A percentile compares a stretch with the other conserved stretches of the same genome.
Conservation (phyloP, 768 basidiomycete species). For the Strobilomyces echinocephalus region DNA sequence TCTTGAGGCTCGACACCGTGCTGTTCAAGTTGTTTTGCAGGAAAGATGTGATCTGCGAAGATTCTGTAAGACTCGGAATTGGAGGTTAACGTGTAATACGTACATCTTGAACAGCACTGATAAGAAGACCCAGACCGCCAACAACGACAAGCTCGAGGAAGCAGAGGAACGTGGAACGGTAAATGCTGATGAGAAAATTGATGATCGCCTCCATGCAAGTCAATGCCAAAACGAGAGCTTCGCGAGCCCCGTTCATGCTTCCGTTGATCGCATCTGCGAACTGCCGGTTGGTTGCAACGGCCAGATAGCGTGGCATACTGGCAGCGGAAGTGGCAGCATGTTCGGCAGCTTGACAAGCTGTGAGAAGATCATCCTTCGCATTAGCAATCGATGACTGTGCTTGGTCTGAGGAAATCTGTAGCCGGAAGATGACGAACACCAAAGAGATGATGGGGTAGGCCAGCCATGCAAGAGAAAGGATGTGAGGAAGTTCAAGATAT, state of each 20-base stretch:
- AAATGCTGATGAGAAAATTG: conserved; percentile 88
- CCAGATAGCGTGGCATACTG: conserved; percentile 86
- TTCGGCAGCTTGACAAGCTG: conserved; percentile 84
- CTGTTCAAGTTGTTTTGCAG: conserved; percentile 54
- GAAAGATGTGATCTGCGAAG: conserved; percentile 61
- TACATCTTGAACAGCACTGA: conserved; percentile 81
- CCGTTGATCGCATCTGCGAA: conserved; percentile 76
- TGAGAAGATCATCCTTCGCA: conserved; percentile 71
- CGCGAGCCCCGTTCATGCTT: conserved; percentile 71
- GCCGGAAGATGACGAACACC: conserved; percentile 79
- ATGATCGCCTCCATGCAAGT: conserved; percentile 84
- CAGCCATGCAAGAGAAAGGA: conserved; percentile 85
- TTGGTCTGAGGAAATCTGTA: conserved; percentile 66
- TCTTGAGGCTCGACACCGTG: conserved; percentile 70
- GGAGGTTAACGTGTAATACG: conserved; percentile 18
- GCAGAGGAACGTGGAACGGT: conserved; percentile 90
- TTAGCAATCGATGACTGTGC: conserved; percentile 62
- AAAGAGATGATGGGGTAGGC: conserved; percentile 89
- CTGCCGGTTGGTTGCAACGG: conserved; percentile 76
- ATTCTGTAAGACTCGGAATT: conserved; percentile 8
- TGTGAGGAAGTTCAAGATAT: conserved; percentile 77
- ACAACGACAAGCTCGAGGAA: conserved; percentile 86
- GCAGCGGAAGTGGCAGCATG: conserved; percentile 75
- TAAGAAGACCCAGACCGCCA: conserved; percentile 74
- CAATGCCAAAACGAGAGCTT: conserved; percentile 64